Conservation (phyloP, 73 alveolate species). For the Paramecium tetraurelia region DNA sequence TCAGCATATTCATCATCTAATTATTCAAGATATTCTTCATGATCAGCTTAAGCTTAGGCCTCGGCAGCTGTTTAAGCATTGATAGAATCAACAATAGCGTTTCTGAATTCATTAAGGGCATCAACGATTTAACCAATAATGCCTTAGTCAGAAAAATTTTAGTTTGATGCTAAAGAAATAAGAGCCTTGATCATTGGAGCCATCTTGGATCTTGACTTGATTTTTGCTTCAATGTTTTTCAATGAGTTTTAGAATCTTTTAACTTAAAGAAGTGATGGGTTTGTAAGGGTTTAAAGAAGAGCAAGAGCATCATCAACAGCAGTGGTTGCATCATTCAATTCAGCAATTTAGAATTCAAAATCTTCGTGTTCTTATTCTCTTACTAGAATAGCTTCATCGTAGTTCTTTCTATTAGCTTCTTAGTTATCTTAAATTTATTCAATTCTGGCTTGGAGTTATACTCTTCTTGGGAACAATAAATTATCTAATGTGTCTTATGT, state of each 20-base stretch:
- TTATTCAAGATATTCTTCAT: conserved; percentile 11
- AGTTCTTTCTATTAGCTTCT: conserved; percentile 39
- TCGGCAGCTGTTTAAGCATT: conserved; percentile 33
- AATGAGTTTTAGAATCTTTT: conserved; percentile 46
- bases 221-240: conserved; percentile 28
- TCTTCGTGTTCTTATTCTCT: conserved; percentile 50
- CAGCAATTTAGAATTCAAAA: conserved; percentile 25
- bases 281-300: conserved; percentile 12
- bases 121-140: conserved; percentile 35
- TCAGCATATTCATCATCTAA: conserved; percentile 49
- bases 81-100: conserved; percentile 19
- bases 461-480: conserved; percentile 50
- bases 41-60: conserved; percentile 32
- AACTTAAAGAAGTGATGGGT: conserved; percentile 34
- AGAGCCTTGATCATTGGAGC: conserved; percentile 48
- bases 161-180: conserved; percentile 30
- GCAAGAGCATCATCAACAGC: conserved; percentile 45
- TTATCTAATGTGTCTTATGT: conserved; percentile 45
- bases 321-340: conserved; percentile 44
- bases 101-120: conserved; percentile 46
- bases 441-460: conserved; percentile 4
- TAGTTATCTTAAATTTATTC: not conserved
- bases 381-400: not conserved
- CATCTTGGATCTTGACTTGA: conserved; percentile 47
- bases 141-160: conserved; percentile 30